Base-by-base conservation (phyloP, 371 early-diverging fungal species). In the Mortierella polycephala region DNA sequence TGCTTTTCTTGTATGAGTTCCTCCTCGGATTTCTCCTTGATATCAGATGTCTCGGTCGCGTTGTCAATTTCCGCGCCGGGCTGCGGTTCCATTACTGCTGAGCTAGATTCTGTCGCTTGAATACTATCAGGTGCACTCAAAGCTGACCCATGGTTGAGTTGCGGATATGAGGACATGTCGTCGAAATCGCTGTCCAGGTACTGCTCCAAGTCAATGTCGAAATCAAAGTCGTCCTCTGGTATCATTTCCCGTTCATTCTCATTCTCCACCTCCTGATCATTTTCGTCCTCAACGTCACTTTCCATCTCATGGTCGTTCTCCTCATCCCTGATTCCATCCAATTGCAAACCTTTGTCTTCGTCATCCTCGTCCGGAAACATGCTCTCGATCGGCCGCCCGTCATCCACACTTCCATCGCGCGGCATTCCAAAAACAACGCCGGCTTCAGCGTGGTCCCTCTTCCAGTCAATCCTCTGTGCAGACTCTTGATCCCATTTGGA, bases 401-500 rank as follows among this genome's bases (percentile, higher is more conserved):
- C 9, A 6, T 12, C 47, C 4, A 44, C 57, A 4, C 54, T 50
- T 14, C 60, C 63, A 58, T 30, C 23, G 10, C 8, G 23, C 3
- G 64, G 46, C 56, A 64, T 21, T 1, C 75, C 75, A 71, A 71
- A 81, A 14, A 81, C 65, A 7, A 71, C 75, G 11, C 75, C 75
- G 5, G 59, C 63, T 6, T 71, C 58, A 13, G 67, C 50, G 64
- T 74, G 45, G 44, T 75, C 71, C 42, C 64, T 49, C 49, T 47
- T 56, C 71, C 71, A 74, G 23, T 81, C 56, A 9, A 81, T 70
- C 67, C 60, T 56, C 8, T 67, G 68, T 5, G 69, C 71, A 0
- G 69, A 20, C 1, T 52, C 64, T 6, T 45, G 54, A 51, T 81
- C 64, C 71, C 75, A 66, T n/a, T 80, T 81, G 4, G 86, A 86